Percentiles rank a stretch among this genome's conserved stretches.
Evolutionary conservation across 192 early-diverging fungal genomes (phyloP).

Genomic region (Linderina pennispora): DNA sequence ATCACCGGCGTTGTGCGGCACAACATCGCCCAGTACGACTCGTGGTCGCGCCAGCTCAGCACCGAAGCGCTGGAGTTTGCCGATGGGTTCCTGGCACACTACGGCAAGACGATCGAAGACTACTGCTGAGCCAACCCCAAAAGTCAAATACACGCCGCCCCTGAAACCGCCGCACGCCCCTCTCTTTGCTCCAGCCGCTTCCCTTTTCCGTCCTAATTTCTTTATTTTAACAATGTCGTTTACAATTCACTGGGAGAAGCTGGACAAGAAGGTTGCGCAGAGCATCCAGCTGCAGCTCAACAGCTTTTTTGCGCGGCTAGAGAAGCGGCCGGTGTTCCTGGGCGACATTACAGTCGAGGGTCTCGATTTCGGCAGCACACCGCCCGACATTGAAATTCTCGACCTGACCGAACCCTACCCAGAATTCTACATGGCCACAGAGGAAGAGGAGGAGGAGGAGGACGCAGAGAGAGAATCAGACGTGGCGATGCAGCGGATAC

Average conservation of each 20-base stretch:
- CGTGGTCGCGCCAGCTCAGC: too few species aligned
- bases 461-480: neutral
- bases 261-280: slow-evolving; percentile 55
- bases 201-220: too few species aligned
- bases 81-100: too few species aligned
- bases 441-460: slow-evolving; percentile 26
- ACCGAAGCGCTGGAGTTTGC: too few species aligned
- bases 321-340: slow-evolving; percentile 59
- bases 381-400: slow-evolving; percentile 62
- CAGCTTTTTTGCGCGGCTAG: slow-evolving; percentile 51
- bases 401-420: slow-evolving; percentile 70
- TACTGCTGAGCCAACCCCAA: too few species aligned
- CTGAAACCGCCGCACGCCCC: too few species aligned
- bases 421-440: slow-evolving; percentile 65
- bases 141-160: too few species aligned
- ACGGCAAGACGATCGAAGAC: too few species aligned
- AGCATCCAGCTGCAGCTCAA: slow-evolving; percentile 63
- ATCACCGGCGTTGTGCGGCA: too few species aligned
- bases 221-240: too few species aligned
- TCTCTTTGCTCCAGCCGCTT: too few species aligned
- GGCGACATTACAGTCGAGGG: slow-evolving; percentile 62
- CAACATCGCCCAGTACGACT: too few species aligned
- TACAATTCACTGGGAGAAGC: slow-evolving; percentile 63
- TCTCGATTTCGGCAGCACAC: slow-evolving; percentile 63
- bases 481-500: neutral